Conservation (phyloP, 306 rosid genomes). For the Acacia confusa region DNA sequence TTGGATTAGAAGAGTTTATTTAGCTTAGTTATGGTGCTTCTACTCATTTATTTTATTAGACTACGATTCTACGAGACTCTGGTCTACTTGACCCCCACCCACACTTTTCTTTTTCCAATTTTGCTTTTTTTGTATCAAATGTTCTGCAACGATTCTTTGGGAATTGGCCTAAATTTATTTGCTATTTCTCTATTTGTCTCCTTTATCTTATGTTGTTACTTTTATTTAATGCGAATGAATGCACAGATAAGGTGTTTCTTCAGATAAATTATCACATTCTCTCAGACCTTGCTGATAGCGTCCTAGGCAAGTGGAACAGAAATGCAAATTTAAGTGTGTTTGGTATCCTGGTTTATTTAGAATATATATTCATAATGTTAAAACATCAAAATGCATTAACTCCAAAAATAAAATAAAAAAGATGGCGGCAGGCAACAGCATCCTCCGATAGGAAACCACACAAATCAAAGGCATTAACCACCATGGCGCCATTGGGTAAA, state of each 20-base stretch:
- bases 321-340: no score
- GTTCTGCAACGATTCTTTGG: slow-evolving; percentile 37
- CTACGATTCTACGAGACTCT: not conserved
- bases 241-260: not conserved
- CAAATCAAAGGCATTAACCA: no score
- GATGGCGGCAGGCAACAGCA: no score
- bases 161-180: slow-evolving; percentile 25
- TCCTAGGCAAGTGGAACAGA: no score
- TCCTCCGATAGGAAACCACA: no score
- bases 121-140: slow-evolving; percentile 23
- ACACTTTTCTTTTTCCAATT: not conserved
- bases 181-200: slow-evolving; percentile 3
- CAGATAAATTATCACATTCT: not conserved
- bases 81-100: not conserved
- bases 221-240: not conserved
- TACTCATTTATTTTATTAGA: slow-evolving; percentile 19
- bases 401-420: no score
- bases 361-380: no score
- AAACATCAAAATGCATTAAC: no score
- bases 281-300: not conserved
- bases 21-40: not conserved
- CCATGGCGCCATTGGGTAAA: no score
- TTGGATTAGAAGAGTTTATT: not conserved
- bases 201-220: not conserved
- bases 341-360: no score